These are phyloP conservation scores for Niebla homalea DNA, from an alignment of 495 filamentous ascomycete genomes.

Conservation along the genomic window DNA sequence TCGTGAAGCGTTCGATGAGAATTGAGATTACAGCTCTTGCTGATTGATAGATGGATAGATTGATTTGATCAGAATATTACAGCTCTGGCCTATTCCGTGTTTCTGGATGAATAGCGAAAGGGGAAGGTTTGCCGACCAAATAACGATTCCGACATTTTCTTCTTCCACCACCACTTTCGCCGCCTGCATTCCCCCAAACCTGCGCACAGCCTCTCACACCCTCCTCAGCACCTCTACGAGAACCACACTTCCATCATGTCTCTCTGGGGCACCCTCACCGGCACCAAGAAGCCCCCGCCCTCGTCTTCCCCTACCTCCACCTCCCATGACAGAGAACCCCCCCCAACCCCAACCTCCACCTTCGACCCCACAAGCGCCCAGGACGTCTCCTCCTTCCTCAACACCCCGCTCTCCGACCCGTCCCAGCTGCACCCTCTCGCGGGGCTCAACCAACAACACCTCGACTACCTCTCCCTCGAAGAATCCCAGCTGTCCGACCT, in stretches of 20 bases:
- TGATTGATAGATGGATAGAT: no score
- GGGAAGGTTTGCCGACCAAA: not conserved
- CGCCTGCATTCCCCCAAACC: not conserved
- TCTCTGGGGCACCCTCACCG: constrained; percentile 79
- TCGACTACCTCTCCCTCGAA: constrained; percentile 90
- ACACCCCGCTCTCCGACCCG: constrained; percentile 63
- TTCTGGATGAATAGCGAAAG: not conserved
- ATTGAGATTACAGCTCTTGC: no score
- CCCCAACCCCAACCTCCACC: constrained; percentile 38
- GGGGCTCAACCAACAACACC: constrained; percentile 76
- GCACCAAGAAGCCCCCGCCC: constrained; percentile 49
- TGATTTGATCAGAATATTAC: no score
- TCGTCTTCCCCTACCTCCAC: constrained; percentile 25
- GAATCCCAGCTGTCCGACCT: constrained; percentile 78
- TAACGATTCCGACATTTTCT: not conserved
- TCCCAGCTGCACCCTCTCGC: constrained; percentile 84
- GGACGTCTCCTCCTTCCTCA: constrained; percentile 74
- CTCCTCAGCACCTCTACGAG: not conserved
- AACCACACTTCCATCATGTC: constrained; percentile 36
- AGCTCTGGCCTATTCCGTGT: no score
- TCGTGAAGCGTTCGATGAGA: no score
- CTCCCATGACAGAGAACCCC: constrained; percentile 22
- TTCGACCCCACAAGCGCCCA: constrained; percentile 58
- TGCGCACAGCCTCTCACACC: not conserved
- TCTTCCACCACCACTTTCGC: no score